phyloP scores from a whole-genome alignment of 768 basidiomycete species.

The Crucibulum laeve region DNA sequence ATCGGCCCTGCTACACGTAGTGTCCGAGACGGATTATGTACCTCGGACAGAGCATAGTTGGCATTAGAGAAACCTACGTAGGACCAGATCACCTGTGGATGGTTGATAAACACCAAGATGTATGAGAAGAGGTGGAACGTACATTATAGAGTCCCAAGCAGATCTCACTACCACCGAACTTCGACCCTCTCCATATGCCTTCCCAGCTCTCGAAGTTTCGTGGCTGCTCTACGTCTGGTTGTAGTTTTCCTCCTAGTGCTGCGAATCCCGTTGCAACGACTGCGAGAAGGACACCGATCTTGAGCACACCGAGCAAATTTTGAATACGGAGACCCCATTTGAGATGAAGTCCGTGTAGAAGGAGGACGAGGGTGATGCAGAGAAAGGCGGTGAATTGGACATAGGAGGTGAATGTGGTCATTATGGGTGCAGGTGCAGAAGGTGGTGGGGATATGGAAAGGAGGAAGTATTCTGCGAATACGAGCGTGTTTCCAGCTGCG shows the following conservation, averaged over 20 bases:
- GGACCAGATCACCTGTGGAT: constrained; percentile 30
- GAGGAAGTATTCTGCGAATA: constrained; percentile 44
- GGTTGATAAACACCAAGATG: not conserved
- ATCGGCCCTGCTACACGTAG: constrained; percentile 52
- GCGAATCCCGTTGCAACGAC: constrained; percentile 47
- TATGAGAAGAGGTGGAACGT: not conserved
- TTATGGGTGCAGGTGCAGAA: constrained; percentile 7
- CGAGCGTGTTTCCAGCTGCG: constrained; percentile 32
- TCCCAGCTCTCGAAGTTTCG: not conserved
- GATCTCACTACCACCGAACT: constrained; percentile 10
- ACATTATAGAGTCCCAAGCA: constrained; percentile 40
- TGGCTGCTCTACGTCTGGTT: not conserved
- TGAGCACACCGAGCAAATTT: constrained; percentile 48
- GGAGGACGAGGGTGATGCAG: constrained; percentile 20
- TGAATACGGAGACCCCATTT: constrained; percentile 49
- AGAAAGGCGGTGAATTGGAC: constrained; percentile 18
- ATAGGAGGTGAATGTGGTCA: constrained; percentile 5
- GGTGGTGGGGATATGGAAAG: constrained; percentile 11
- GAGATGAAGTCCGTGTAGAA: constrained; percentile 30
- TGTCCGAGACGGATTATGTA: constrained; percentile 48
- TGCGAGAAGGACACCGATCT: constrained; percentile 41
- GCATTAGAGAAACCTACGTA: constrained; percentile 54
- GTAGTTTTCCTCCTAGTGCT: constrained; percentile 29
- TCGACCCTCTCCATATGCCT: not conserved
- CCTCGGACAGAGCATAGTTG: constrained; percentile 56